A percentile compares a stretch with the other conserved stretches of the same genome.
Evolutionary conservation across 1,139 yeast genomes (phyloP).

Genomic region (Taphrina deformans): DNA sequence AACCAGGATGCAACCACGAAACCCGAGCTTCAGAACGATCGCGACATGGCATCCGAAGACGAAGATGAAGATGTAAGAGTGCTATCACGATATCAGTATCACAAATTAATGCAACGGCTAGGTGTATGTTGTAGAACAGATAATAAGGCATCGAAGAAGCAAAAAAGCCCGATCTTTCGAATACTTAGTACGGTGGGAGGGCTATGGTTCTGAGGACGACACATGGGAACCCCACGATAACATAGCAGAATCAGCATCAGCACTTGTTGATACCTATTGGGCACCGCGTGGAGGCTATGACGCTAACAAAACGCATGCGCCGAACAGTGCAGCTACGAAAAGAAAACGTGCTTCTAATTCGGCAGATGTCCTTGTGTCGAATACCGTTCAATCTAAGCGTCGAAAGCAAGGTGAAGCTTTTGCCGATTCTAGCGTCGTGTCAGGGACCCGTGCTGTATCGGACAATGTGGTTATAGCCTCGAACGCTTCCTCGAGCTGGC

Average conservation of each 20-base stretch:
- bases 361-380: neutral
- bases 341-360: slow-evolving; percentile 2
- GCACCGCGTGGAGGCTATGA: slow-evolving; percentile 3
- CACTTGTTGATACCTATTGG: slow-evolving; percentile 6
- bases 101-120: neutral
- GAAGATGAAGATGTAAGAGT: neutral
- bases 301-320: neutral
- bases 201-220: slow-evolving; percentile 6
- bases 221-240: slow-evolving; percentile 19
- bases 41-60: neutral
- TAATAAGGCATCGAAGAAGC: neutral
- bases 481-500: neutral
- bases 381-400: neutral
- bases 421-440: neutral
- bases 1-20: too few relatives aligned
- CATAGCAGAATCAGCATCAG: slow-evolving; percentile 10
- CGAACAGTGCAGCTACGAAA: neutral
- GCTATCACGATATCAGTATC: neutral
- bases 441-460: neutral
- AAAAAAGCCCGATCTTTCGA: neutral
- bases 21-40: neutral
- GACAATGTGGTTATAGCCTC: neutral
- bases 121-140: slow-evolving; percentile 6
- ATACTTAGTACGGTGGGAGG: slow-evolving; percentile 10
- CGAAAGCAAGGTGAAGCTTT: neutral